phyloP scores from a whole-genome alignment of 1,284 basidiomycete genomes.

The Malassezia sp. region DNA sequence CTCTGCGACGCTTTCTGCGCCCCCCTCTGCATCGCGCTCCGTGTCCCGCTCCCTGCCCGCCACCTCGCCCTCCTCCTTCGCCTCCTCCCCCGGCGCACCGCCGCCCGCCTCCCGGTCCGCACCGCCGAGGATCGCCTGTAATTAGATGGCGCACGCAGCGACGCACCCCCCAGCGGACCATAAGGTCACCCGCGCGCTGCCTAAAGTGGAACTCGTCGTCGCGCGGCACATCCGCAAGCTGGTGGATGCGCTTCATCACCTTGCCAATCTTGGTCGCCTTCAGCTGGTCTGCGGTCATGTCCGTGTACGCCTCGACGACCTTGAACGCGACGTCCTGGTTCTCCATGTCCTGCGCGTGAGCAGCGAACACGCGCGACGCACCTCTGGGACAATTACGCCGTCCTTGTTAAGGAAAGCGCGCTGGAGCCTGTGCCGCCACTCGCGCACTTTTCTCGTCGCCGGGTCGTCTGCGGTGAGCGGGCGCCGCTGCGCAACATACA shows the following conservation, averaged over 20 bases:
- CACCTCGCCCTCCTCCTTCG: too few species aligned
- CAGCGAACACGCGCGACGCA: too few species aligned
- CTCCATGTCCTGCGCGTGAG: constrained; percentile 40
- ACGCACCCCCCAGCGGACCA: constrained; percentile 47
- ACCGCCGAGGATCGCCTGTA: too few species aligned
- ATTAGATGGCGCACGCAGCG: too few species aligned
- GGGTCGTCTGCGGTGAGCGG: too few species aligned
- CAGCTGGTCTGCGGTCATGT: constrained; percentile 72
- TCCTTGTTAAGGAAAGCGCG: constrained; percentile 66
- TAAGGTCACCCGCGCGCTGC: constrained; percentile 54
- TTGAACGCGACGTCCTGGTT: constrained; percentile 65
- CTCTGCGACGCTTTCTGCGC: too few species aligned
- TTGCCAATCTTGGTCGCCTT: constrained; percentile 87
- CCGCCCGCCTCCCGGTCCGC: too few species aligned
- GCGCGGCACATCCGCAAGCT: constrained; percentile 60
- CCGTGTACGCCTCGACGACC: constrained; percentile 67
- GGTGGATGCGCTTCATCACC: constrained; percentile 87
- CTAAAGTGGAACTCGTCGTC: constrained; percentile 79
- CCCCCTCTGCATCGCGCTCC: too few species aligned
- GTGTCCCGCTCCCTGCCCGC: too few species aligned
- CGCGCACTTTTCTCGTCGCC: constrained; percentile 54
- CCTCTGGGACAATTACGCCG: constrained; percentile 42
- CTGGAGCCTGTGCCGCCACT: constrained; percentile 79
- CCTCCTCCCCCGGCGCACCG: too few species aligned
- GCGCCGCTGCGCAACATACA: too few species aligned